Conservation (phyloP, 2,329 filamentous ascomycete species). For the Hyphodiscus sp. region DNA sequence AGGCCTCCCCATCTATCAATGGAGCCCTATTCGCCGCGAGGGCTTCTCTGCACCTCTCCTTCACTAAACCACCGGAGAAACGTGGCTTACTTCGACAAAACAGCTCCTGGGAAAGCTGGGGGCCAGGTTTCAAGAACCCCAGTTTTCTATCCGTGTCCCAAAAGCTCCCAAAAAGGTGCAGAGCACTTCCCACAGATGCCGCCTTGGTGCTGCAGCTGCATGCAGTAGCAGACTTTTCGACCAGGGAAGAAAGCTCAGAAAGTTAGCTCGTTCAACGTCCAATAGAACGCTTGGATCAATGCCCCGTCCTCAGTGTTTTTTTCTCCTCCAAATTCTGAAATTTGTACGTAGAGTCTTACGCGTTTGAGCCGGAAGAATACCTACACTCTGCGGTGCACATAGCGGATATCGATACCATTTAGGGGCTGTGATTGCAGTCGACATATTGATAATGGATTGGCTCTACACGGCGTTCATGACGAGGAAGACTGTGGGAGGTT, state of each 20-base stretch:
- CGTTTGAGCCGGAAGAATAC: background rate
- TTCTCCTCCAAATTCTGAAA: background rate
- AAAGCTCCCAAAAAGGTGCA: background rate
- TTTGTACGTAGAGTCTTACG: background rate
- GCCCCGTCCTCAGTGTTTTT: background rate
- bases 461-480: too few species aligned
- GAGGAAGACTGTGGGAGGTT: too few species aligned
- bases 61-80: background rate
- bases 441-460: too few species aligned
- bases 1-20: background rate
- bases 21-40: background rate
- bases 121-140: background rate
- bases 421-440: too few species aligned
- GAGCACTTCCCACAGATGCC: background rate
- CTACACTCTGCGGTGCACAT: background rate
- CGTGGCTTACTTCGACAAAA: conserved; percentile 7
- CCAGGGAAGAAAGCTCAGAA: background rate
- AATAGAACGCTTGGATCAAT: background rate
- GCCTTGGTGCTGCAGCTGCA: background rate
- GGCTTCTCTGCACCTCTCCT: background rate
- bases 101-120: background rate
- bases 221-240: background rate
- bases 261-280: background rate
- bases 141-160: background rate
- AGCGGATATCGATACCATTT: too few species aligned